Evolutionary conservation across 2,329 filamentous ascomycete species (phyloP), one percentile per base, ranked within the genome.

Genomic region (Aureobasidium zeae): DNA sequence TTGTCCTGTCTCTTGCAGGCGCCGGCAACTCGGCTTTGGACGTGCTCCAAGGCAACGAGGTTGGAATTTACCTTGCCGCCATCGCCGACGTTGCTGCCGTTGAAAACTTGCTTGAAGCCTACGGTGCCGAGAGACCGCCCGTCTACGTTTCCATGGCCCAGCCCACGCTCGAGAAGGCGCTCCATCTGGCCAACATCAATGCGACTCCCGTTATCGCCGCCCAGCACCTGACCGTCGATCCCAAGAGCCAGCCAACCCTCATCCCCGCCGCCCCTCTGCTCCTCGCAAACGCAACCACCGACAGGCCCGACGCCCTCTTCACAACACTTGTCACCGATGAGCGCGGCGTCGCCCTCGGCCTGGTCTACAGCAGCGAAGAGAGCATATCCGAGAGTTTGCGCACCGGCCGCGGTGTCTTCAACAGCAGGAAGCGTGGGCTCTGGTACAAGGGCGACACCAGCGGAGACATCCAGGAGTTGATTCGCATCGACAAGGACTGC

Each of bases 371-470:
- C 64, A 95, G 85, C 58, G 78, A 83, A 50, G 85, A 93, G 63
- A 96, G 89, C 60, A 79, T 98, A 24, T 72, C 79, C 7, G 89
- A 94, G 66, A 89, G 89, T 26, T 61, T 98, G 48, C 77, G 77
- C 56, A 94, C 86, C 6, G 80, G 81, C 15, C 72, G 74, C 10
- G 88, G 91, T 22, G 89, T 96, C 26, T 98, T 98, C 62, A 87
- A 95, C 65, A 96, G 89, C 68, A 76, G 91, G 41, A 96, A 95
- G 70, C 77, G 91, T 32, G 91, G 91, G 0, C 66, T 98, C 20
- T 98, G 91, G 91, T 83, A 94, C 64, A 98, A 98, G 69, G 91
- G 91, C 5, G 85, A 88, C 41, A 91, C 83, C 7, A 96, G 89
- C 43, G 91, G 91, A 11, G 88, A 96, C 61, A 86, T 85, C 10